Base-by-base conservation (phyloP, 192 early-diverging fungal species). In the Gamsiella multidivaricata region DNA sequence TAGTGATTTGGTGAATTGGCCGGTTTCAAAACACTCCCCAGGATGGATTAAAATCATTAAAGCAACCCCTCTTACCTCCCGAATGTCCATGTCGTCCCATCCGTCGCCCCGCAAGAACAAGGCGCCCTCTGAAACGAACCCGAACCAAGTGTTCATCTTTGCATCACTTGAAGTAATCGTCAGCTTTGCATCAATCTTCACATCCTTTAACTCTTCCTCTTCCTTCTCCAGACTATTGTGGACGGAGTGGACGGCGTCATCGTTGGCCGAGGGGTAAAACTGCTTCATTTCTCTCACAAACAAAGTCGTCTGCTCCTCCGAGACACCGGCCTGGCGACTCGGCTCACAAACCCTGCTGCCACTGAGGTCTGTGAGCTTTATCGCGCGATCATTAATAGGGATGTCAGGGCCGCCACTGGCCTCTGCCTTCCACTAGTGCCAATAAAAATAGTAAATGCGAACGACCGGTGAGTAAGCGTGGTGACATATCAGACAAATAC, bases 251-350 rank as follows among this genome's bases (percentile, higher is more conserved):
- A 5, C 65, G 74, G 74, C 55, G 45, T 58, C 73, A 14, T 76
- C 61, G 47, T 62, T 20, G 32, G 17, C 10, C 23, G 52, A 50
- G 12, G 66, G 52, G 29, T 22, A 34, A 43, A 41, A 63, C 22
- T 68, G 53, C 66, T 78, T 78, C 74, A 78, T 78, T n/a, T 78
- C 74, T 63, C 23, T 78, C 31, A 78, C 65, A 78, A 78, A 78
- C 32, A 34, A 62, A 58, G 65, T 26, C 9, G 54, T 73, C 61
- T 68, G 39, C 34, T 64, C 66, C 60, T 69, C 74, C 61, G 66
- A 78, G 65, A 64, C 43, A 50, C 62, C 60, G 52, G 22, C 69
- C 69, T 34, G 69, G 69, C 69, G 60, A 70, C 32, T 26, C 45
- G 54, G 69, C 69, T 61, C 69, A 55, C 69, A 70, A 59, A 59